Evolutionary conservation across 441 rosid genomes (phyloP), one percentile per base, ranked within the genome.

Genomic region (Breynia disticha): DNA sequence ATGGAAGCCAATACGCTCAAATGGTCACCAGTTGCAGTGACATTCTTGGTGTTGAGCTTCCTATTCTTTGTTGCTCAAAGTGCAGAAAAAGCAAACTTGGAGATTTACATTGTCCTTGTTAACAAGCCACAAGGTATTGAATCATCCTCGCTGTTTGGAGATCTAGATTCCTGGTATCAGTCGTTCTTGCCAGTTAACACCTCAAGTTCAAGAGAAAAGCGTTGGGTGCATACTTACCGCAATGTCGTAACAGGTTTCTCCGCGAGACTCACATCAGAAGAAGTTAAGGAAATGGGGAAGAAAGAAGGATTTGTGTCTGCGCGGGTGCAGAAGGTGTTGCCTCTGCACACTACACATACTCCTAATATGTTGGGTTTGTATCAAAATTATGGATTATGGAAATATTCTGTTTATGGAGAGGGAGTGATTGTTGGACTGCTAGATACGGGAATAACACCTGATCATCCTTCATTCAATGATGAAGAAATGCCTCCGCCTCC

Each of bases 391-490:
- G 78, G 81, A 28, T 13, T 73, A 11, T 71, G 74, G 84, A 65
- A 50, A 10, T 18, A 57, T 16, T 71, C 78, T 16, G 72, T 42
- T 49, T 68, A 45, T 21, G 90, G 83, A 1, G 53, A 72, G 41
- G 85, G 90, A 47, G 65, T 80, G 47, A 79, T 80, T 19, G 60
- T 80, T 16, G 83, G 79, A 5, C 52, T 76, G 21, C 39, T 78
- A 38, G 87, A 83, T 61, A 58, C 79, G 0, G 90, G 90, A 37
- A 55, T 77, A 32, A 28, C 66, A 2, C 83, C 90, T 0, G 62
- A 55, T 41, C 87, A 83, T 24, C 81, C 90, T 56, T 76, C 84
- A 11, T 80, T 80, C 48, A 62, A 47, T 19, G 80, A 77, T 45
- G 67, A 66, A 49, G 73, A 71, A 18, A 59, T 77, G 74, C 59